These are phyloP conservation scores for Alloascoidea hylecoeti DNA, from an alignment of 805 yeast species.

Conservation along the genomic window DNA sequence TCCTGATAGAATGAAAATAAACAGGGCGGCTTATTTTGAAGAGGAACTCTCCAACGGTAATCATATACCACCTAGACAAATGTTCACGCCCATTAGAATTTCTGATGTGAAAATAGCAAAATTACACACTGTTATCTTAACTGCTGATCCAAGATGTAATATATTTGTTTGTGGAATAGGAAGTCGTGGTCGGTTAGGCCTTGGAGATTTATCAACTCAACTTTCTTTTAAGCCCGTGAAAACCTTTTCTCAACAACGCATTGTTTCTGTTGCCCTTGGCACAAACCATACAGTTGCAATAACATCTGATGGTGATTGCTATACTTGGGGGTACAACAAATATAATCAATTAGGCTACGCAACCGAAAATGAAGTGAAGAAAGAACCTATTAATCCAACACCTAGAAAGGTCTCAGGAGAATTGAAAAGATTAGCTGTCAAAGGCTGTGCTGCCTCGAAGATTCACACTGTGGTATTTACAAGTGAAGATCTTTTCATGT, in stretches of 20 bases:
- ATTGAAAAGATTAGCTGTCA: conserved; percentile 21
- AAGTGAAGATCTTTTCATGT: conserved; percentile 31
- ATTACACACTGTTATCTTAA: conserved; percentile 48
- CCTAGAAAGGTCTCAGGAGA: conserved; percentile 29
- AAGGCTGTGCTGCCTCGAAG: conserved; percentile 46
- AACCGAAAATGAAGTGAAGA: conserved; percentile 13
- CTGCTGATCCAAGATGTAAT: conserved; percentile 26
- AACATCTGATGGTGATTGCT: conserved; percentile 37
- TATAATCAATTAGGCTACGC: conserved; percentile 53
- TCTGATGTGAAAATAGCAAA: conserved; percentile 39
- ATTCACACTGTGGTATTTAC: conserved; percentile 55
- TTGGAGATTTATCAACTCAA: conserved; percentile 20
- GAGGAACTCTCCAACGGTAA: conserved; percentile 6
- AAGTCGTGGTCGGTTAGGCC: conserved; percentile 61
- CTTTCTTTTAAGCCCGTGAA: conserved; percentile 30
- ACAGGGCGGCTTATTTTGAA: conserved; percentile 8
- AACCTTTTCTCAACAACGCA: conserved; percentile 18
- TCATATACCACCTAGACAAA: conserved; percentile 12
- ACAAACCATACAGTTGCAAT: conserved; percentile 57
- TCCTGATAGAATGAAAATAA: conserved; percentile 22
- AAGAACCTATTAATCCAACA: conserved; percentile 14
- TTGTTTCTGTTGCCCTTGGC: conserved; percentile 31
- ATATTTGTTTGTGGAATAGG: conserved; percentile 54
- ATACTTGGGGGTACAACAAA: conserved; percentile 69
- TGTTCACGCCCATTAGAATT: conserved; percentile 27